phyloP scores from a whole-genome alignment of 2,329 filamentous ascomycete species.

The Monilinia fructicola region DNA sequence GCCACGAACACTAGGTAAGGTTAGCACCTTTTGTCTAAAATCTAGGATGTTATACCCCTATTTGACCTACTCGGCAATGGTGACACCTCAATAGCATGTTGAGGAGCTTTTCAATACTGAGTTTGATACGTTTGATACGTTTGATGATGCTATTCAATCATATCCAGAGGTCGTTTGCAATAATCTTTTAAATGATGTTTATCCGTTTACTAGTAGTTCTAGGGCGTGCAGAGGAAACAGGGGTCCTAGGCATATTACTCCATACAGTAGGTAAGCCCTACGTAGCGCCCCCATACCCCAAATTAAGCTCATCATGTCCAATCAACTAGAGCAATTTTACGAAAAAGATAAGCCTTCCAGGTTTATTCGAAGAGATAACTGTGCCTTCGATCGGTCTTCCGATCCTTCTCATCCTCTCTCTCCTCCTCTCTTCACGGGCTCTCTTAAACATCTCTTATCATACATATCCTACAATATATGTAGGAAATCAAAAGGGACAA shows the following conservation, averaged over 20 bases:
- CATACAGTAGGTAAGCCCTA: constrained; percentile 7
- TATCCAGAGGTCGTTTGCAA: background rate
- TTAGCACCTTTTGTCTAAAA: background rate
- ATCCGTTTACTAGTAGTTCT: background rate
- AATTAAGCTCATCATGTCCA: constrained; percentile 9
- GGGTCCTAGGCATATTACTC: background rate
- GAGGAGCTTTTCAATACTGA: background rate
- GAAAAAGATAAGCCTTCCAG: constrained; percentile 15
- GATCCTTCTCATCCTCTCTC: background rate
- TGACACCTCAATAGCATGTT: background rate
- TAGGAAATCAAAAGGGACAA: background rate
- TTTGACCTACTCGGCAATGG: constrained; percentile 6
- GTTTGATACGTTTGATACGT: background rate
- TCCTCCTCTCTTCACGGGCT: background rate
- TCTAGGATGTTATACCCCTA: background rate
- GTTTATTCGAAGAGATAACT: constrained; percentile 14
- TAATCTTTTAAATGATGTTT: background rate
- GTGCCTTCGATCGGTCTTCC: constrained; percentile 1
- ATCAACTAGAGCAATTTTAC: constrained; percentile 16
- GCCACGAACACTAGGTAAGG: background rate
- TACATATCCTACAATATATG: constrained; percentile 12
- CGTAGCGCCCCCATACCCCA: constrained; percentile 15
- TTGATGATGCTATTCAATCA: background rate
- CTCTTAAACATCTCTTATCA: background rate
- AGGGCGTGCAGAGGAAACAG: background rate